Percentiles rank a stretch among this genome's conserved stretches.
Conservation (phyloP, 2,329 filamentous ascomycete species). For the Cercospora janseana region DNA sequence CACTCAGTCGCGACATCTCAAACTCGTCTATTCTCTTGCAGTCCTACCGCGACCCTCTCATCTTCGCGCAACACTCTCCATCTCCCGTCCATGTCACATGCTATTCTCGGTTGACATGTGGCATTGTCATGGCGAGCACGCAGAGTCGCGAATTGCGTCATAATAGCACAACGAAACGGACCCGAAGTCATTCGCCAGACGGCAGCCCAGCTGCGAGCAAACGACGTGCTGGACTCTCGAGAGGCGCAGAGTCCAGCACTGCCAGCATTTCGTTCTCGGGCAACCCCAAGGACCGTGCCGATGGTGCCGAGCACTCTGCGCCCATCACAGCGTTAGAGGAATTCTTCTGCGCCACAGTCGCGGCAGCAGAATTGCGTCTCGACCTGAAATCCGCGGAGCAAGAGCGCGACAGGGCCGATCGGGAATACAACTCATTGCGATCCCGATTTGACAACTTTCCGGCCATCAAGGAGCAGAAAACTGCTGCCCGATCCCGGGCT, state of each 20-base stretch:
- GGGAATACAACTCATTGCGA: constrained; percentile 5
- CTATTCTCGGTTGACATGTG: background rate
- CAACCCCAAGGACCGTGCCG: background rate
- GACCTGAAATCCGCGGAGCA: constrained; percentile 3
- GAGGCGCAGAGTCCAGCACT: background rate
- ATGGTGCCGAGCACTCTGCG: no score
- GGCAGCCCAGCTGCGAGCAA: constrained; percentile 5
- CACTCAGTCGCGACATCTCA: no score
- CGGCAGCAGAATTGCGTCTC: background rate
- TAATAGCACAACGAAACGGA: constrained; percentile 2
- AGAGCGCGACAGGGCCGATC: background rate
- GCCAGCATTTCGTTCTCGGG: background rate
- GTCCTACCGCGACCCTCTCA: no score
- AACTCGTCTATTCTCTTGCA: no score
- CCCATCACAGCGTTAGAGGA: background rate
- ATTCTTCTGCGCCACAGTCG: constrained; percentile 5
- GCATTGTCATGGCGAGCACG: constrained; percentile 4
- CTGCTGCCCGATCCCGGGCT: constrained; percentile 2
- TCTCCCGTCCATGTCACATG: background rate
- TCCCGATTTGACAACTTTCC: constrained; percentile 10
- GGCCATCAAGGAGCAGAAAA: constrained; percentile 18
- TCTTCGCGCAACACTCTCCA: background rate
- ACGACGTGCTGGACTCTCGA: background rate
- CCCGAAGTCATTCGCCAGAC: constrained; percentile 10
- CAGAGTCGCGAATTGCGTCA: constrained; percentile 4